Conservation (phyloP, 225 moss, liverwort and hornwort species). For the Neckera pumila region DNA sequence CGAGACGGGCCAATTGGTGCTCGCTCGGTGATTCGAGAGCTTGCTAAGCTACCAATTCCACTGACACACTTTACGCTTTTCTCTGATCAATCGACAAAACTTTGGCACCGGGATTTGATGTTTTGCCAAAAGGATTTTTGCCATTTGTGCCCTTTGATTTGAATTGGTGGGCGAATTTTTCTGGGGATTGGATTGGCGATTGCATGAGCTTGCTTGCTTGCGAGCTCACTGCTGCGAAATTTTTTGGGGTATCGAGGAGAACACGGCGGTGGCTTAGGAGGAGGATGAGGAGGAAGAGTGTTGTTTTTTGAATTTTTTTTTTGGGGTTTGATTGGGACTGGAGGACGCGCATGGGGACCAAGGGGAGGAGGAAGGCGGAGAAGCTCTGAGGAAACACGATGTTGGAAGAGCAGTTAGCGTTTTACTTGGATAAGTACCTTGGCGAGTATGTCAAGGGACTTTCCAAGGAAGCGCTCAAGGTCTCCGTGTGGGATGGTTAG, state of each 20-base stretch:
- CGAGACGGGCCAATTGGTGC: background rate
- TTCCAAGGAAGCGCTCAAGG: conserved; percentile 92
- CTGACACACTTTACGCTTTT: background rate
- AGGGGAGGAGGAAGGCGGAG: background rate
- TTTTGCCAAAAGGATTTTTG: background rate
- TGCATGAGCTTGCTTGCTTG: background rate
- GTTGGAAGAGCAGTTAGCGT: conserved; percentile 98
- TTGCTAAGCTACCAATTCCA: background rate
- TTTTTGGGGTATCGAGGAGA: background rate
- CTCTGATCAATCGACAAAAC: background rate
- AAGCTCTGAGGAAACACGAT: conserved; percentile 30
- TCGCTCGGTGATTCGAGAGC: background rate
- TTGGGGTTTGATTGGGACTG: background rate
- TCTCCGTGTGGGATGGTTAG: conserved; percentile 94
- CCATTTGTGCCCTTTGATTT: background rate
- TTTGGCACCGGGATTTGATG: background rate
- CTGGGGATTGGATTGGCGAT: background rate
- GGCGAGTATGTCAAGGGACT: conserved; percentile 98
- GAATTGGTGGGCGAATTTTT: background rate
- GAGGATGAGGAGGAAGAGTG: background rate
- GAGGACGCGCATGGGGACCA: conserved; percentile 7
- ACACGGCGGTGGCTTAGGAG: background rate
- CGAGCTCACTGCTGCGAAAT: background rate
- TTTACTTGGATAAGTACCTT: conserved; percentile 98
- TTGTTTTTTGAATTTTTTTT: background rate